Base-by-base conservation (phyloP, 2,329 filamentous ascomycete species). In the Fusarium setosum region DNA sequence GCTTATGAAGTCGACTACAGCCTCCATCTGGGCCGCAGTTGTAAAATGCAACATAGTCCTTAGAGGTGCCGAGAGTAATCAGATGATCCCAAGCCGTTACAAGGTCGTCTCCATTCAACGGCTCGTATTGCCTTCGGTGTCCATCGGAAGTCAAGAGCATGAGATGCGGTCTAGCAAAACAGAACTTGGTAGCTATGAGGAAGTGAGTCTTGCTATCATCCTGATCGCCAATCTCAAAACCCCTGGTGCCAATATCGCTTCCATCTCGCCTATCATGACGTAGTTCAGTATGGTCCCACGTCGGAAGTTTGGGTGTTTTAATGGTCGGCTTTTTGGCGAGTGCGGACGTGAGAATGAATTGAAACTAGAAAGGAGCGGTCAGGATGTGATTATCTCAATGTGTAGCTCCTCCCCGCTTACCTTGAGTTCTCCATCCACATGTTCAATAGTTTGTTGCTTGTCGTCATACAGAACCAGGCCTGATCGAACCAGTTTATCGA, bases 251-350 rank as follows among this genome's bases (percentile, higher is more conserved):
- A 1, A 58, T 53, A 6, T 53, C 55, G 7, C 55, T 58, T 2
- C 40, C 48, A 2, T 31, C 38, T 12, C 13, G 32, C 26, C 26
- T 8, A 12, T 29, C 26, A 29, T 29, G 3, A 12, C 12, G 26
- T 12, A 12, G 12, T 8, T 8, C 12, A 4, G 26, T 5, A 9
- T 29, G 4, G 6, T 29, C 26, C 26, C 12, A n/a, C 26, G 26
- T 29, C 6, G 9, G 9, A 12, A 3, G 26, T 9, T 29, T 9
- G 12, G 6, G 26, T 17, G 48, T 32, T 2, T 49, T 29, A 6
- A 58, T 37, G 11, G 31, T 58, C 11, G 48, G 55, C n/a, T 58
- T 58, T 15, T 45, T 53, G 5, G 52, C 18, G 15, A 58, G 55
- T 15, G 55, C 48, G 15, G 35, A 26, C 4, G 48, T 58, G n/a